Base-by-base conservation (phyloP, 108 stramenopile species). In the Skeletonema marinoi region DNA sequence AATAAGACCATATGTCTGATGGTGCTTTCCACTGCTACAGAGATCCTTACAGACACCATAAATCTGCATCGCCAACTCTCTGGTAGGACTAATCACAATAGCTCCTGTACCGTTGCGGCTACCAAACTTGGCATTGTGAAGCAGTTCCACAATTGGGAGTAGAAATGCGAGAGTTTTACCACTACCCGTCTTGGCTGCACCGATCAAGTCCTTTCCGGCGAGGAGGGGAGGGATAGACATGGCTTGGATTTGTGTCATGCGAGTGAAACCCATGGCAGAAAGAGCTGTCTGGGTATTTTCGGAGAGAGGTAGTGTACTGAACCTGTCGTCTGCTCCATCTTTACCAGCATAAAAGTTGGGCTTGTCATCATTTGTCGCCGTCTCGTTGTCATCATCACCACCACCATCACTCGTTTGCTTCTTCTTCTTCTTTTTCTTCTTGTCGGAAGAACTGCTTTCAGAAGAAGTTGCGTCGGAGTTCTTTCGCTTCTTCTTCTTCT, bases 121-220 rank as follows among this genome's bases (percentile, higher is more conserved):
- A 32, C 87, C 83, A 78, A 97, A 99, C 79, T 93, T 93, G 62
- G 96, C 89, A 77, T 96, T 88, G 73, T 94, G 85, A 36, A 98
- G 86, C 19, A 99, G 65, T 85, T 99, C 99, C 16, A 99, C 78
- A 13, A 89, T 88, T 13, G 99, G 99, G 19, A 99, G 74, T 7
- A 99, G 71, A 77, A 99, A 99, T 32, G 99, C 98, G 25, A 99
- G 80, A 29, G 99, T 99, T 73, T 99, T 99, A 19, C 99, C 99
- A 46, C 86, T 88, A 31, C 99, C 99, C 1, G 99, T 99, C 78
- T 99, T 97, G 70, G 99, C 99, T 12, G 98, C 98, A 19, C 98
- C 99, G 77, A 99, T 96, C 56, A 99, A 65, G 73, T 99, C 99
- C 67, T 97, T 96, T 9, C 99, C 99, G 2, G 84, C 60, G 21